phyloP scores from a whole-genome alignment of 2,329 filamentous ascomycete species.

The Penicillium fuscoglaucum region DNA sequence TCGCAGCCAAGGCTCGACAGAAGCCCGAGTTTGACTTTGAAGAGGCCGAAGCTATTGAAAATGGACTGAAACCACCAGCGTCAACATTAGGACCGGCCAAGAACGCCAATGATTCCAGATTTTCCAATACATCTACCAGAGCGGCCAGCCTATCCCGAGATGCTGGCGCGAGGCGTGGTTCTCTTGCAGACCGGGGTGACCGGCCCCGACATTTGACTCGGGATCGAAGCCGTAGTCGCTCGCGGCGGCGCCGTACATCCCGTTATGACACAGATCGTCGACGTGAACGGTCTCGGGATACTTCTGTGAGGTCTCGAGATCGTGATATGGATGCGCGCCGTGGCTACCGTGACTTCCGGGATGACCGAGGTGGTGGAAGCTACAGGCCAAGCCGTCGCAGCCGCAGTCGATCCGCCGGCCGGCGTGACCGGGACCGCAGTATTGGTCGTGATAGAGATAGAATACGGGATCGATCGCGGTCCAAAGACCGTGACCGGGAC shows the following conservation, averaged over 20 bases:
- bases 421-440: constrained; percentile 30
- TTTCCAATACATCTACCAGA: constrained; percentile 30
- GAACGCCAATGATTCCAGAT: constrained; percentile 29
- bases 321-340: constrained; percentile 37
- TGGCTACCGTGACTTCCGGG: constrained; percentile 33
- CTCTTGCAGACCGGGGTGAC: constrained; percentile 28
- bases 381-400: constrained; percentile 38
- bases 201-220: constrained; percentile 27
- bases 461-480: constrained; percentile 18
- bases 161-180: constrained; percentile 31
- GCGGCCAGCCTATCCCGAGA: constrained; percentile 33
- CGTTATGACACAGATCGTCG: constrained; percentile 35
- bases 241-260: constrained; percentile 28
- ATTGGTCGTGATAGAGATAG: constrained; percentile 19
- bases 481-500: constrained; percentile 25
- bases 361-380: constrained; percentile 31
- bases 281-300: constrained; percentile 31
- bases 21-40: constrained; percentile 55
- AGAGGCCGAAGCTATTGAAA: constrained; percentile 46
- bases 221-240: constrained; percentile 35
- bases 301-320: constrained; percentile 33
- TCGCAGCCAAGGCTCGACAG: constrained; percentile 53
- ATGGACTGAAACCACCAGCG: constrained; percentile 35
- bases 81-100: constrained; percentile 24
- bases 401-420: constrained; percentile 35